These are phyloP conservation scores for Fusarium redolens DNA, from an alignment of 2,329 filamentous ascomycete genomes.

Conservation along the genomic window DNA sequence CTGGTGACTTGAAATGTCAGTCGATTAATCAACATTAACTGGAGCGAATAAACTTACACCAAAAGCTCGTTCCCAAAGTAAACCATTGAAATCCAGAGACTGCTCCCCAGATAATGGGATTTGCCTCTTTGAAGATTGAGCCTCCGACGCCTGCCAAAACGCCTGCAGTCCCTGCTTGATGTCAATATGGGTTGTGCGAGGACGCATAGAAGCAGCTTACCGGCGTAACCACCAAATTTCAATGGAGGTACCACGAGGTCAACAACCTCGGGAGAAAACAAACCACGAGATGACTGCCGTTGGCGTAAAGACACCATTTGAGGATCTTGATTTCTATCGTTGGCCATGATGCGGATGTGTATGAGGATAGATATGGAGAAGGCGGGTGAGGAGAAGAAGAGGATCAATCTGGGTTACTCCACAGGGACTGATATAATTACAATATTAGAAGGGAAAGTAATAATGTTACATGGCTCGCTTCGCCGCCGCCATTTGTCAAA, in stretches of 20 bases:
- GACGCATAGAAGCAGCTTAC: constrained; percentile 51
- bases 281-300: constrained; percentile 47
- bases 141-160: constrained; percentile 73
- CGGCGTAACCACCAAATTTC: constrained; percentile 69
- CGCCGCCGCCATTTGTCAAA: not conserved
- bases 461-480: constrained; percentile 39
- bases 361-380: not conserved
- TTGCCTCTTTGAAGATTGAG: constrained; percentile 76
- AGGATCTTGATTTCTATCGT: constrained; percentile 29
- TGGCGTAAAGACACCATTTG: constrained; percentile 36
- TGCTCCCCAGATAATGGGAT: constrained; percentile 76
- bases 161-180: constrained; percentile 66
- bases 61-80: constrained; percentile 79
- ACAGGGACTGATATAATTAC: constrained; percentile 14
- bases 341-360: constrained; percentile 31
- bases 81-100: constrained; percentile 85
- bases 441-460: constrained; percentile 1
- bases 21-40: not conserved
- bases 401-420: not conserved
- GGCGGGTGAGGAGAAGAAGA: not conserved
- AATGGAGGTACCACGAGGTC: constrained; percentile 63
- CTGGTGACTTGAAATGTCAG: constrained; percentile 58
- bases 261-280: constrained; percentile 57
- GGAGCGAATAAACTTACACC: constrained; percentile 64
- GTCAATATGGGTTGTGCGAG: constrained; percentile 29